Percentiles rank a stretch among this genome's conserved stretches.
phyloP scores from a whole-genome alignment of 768 basidiomycete species.

The Tricholoma terreum region DNA sequence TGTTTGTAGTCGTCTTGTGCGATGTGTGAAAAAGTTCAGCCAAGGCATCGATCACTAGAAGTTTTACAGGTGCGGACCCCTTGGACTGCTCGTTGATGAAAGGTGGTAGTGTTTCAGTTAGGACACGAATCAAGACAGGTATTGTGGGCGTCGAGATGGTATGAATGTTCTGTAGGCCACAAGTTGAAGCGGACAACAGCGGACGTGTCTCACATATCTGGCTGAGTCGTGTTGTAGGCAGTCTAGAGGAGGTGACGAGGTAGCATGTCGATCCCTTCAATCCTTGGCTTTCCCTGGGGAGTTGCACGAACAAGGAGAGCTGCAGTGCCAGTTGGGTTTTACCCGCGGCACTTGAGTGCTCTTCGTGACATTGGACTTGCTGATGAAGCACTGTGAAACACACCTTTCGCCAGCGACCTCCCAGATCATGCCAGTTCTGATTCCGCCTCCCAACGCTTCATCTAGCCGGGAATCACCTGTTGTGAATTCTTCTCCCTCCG shows the following conservation, averaged over 20 bases:
- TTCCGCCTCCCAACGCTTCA: slow-evolving; percentile 69
- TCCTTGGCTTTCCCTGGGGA: slow-evolving; percentile 55
- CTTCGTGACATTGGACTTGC: not conserved
- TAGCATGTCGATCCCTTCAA: slow-evolving; percentile 71
- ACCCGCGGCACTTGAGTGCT: slow-evolving; percentile 71
- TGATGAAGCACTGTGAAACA: slow-evolving; percentile 7
- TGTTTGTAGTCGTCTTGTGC: slow-evolving; percentile 54
- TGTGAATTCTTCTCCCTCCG: slow-evolving; percentile 44
- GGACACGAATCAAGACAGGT: slow-evolving; percentile 50
- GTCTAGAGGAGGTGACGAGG: slow-evolving; percentile 66
- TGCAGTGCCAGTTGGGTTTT: slow-evolving; percentile 93
- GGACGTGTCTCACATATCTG: slow-evolving; percentile 60
- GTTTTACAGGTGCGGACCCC: slow-evolving; percentile 57
- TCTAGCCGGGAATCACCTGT: slow-evolving; percentile 77
- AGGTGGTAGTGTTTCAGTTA: slow-evolving; percentile 51
- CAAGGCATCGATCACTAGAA: slow-evolving; percentile 86
- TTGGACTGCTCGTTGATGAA: slow-evolving; percentile 39
- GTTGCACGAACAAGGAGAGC: slow-evolving; percentile 74
- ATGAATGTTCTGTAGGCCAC: slow-evolving; percentile 55
- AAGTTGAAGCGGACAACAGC: slow-evolving; percentile 38
- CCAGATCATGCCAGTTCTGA: slow-evolving; percentile 78
- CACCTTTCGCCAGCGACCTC: slow-evolving; percentile 91
- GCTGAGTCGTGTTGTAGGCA: slow-evolving; percentile 65
- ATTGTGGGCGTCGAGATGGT: slow-evolving; percentile 57
- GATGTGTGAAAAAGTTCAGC: slow-evolving; percentile 77